phyloP scores from a whole-genome alignment of 768 basidiomycete genomes.

The Russula compacta region DNA sequence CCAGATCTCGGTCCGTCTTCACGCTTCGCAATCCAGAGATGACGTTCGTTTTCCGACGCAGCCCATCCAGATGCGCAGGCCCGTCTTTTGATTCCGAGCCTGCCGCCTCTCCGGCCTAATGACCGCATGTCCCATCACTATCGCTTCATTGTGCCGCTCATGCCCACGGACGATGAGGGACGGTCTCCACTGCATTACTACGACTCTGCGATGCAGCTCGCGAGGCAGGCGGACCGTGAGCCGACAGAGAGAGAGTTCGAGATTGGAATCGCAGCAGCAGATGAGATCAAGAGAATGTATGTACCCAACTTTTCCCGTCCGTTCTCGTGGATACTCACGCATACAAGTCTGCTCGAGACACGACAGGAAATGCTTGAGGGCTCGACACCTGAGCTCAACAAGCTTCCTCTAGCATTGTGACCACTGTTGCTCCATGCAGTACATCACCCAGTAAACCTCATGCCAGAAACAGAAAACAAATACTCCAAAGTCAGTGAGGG shows the following conservation, averaged over 20 bases:
- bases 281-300: constrained; percentile 54
- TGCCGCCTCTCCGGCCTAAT: constrained; percentile 62
- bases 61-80: constrained; percentile 49
- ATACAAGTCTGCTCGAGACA: constrained; percentile 49
- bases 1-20: constrained; percentile 51
- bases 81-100: constrained; percentile 62
- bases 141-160: constrained; percentile 60
- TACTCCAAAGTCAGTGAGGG: background rate
- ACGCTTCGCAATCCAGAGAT: background rate
- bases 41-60: background rate
- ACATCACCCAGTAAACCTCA: background rate
- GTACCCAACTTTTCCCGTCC: constrained; percentile 21
- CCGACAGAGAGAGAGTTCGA: constrained; percentile 61
- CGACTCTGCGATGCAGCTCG: constrained; percentile 68
- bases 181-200: constrained; percentile 65
- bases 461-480: background rate
- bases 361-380: constrained; percentile 54
- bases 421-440: background rate
- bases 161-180: constrained; percentile 50
- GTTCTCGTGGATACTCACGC: background rate
- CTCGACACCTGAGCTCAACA: constrained; percentile 36
- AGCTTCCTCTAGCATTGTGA: background rate
- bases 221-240: constrained; percentile 49
- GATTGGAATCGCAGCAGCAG: constrained; percentile 50
- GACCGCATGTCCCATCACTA: constrained; percentile 74